Percentiles rank a stretch among this genome's conserved stretches.
phyloP scores from a whole-genome alignment of 2,329 filamentous ascomycete species.

The Penicillium sclerotiorum region DNA sequence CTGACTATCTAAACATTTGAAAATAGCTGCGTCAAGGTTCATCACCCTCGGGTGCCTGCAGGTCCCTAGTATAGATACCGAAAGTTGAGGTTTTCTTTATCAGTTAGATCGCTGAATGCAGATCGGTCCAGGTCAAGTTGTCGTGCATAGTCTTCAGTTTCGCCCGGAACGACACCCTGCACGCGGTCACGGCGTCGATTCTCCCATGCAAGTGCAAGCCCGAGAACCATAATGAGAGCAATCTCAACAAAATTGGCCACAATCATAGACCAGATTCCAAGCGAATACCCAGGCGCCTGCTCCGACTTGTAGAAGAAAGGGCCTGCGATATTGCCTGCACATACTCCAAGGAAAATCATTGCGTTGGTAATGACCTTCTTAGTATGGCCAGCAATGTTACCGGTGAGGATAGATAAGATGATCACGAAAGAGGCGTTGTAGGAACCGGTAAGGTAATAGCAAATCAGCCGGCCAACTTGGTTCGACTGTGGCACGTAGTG shows the following conservation, averaged over 20 bases:
- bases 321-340: conserved; percentile 30
- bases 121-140: conserved; percentile 38
- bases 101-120: conserved; percentile 54
- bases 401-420: conserved; percentile 32
- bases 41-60: not conserved
- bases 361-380: conserved; percentile 35
- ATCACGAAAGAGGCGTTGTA: conserved; percentile 35
- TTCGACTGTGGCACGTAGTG: not conserved
- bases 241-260: conserved; percentile 25
- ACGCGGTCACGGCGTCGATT: conserved; percentile 19
- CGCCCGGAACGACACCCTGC: conserved; percentile 4
- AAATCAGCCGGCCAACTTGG: conserved; percentile 19
- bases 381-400: conserved; percentile 33
- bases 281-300: conserved; percentile 27
- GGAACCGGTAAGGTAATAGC: conserved; percentile 30
- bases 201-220: conserved; percentile 19
- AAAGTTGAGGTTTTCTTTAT: conserved; percentile 49
- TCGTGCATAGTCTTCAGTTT: conserved; percentile 10
- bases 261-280: conserved; percentile 30
- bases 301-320: conserved; percentile 32
- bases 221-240: conserved; percentile 16
- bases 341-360: conserved; percentile 31
- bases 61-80: conserved; percentile 25
- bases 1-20: too few species aligned
- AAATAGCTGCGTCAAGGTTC: too few species aligned